Percentiles rank a stretch among this genome's conserved stretches.
These are phyloP conservation scores for Chlorella sp. DNA, from an alignment of 139 green algal species.

Conservation along the genomic window DNA sequence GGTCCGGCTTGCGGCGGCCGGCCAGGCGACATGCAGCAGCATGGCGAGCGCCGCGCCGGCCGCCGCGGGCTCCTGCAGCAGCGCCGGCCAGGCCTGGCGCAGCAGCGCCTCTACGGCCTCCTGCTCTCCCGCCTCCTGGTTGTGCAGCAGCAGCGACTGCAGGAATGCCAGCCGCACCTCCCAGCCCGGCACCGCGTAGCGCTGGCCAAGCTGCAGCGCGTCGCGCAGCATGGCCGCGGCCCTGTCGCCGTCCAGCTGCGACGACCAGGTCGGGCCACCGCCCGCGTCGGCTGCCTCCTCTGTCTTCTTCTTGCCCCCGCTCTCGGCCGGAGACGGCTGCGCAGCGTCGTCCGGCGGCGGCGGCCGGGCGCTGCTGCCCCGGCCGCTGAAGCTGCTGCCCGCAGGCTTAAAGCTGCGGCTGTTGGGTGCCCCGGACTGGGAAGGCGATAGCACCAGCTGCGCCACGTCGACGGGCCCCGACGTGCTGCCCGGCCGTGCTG, in stretches of 20 bases:
- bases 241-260: neutral
- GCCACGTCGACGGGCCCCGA: neutral
- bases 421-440: no score
- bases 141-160: neutral
- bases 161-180: conserved; percentile 20
- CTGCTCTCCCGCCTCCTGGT: conserved; percentile 7
- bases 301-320: no score
- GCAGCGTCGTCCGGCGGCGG: no score
- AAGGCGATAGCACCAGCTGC: neutral
- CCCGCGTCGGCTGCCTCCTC: neutral
- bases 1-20: neutral
- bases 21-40: conserved; percentile 5
- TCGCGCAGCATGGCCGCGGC: neutral
- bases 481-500: no score
- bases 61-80: neutral
- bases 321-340: no score
- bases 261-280: no score
- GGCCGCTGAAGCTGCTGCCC: no score
- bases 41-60: neutral
- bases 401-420: no score
- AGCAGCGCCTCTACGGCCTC: neutral
- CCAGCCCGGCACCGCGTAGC: conserved; percentile 4
- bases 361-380: no score
- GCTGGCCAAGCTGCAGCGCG: conserved; percentile 2
- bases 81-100: neutral